A percentile compares a stretch with the other conserved stretches of the same genome.
Evolutionary conservation across 768 basidiomycete species (phyloP).

Genomic region (Rhodotorula diobovata): DNA sequence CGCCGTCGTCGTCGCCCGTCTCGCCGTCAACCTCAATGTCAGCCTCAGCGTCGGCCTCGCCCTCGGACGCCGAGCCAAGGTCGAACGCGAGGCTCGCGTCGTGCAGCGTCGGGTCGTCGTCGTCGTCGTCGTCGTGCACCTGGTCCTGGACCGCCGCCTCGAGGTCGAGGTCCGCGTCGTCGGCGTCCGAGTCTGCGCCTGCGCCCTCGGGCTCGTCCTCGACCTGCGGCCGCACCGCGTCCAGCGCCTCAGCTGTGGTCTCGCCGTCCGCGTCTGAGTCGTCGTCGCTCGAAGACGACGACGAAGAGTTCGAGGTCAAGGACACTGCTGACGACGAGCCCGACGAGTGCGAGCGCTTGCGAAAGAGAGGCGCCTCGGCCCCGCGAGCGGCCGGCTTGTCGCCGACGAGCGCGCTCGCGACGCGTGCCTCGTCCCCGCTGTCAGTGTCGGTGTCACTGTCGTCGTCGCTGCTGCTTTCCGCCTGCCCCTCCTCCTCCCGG

Average conservation of each 20-base stretch:
- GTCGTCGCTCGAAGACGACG: background rate
- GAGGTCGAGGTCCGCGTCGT: background rate
- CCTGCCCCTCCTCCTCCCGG: slow-evolving; percentile 48
- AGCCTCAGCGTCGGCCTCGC: background rate
- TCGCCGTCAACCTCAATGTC: background rate
- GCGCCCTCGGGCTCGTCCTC: background rate
- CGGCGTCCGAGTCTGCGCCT: background rate
- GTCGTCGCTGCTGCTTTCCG: too few species aligned
- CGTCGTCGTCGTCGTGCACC: slow-evolving; percentile 3
- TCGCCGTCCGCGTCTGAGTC: background rate
- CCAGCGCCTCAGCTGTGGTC: background rate
- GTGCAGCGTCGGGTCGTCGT: background rate
- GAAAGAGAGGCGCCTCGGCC: slow-evolving; percentile 45
- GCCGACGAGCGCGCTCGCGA: slow-evolving; percentile 32
- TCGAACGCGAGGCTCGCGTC: background rate
- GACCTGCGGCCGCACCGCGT: too few species aligned
- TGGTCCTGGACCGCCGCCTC: background rate
- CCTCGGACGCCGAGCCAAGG: background rate
- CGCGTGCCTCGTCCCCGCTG: slow-evolving; percentile 47
- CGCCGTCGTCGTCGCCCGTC: background rate
- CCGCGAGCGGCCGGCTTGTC: slow-evolving; percentile 46
- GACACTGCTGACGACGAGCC: too few species aligned
- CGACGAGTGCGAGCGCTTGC: background rate
- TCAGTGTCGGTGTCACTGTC: slow-evolving; percentile 38
- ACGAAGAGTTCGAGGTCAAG: too few species aligned